A percentile compares a stretch with the other conserved stretches of the same genome.
Evolutionary conservation across 768 basidiomycete species (phyloP).

Genomic region (Crepidotus variabilis): DNA sequence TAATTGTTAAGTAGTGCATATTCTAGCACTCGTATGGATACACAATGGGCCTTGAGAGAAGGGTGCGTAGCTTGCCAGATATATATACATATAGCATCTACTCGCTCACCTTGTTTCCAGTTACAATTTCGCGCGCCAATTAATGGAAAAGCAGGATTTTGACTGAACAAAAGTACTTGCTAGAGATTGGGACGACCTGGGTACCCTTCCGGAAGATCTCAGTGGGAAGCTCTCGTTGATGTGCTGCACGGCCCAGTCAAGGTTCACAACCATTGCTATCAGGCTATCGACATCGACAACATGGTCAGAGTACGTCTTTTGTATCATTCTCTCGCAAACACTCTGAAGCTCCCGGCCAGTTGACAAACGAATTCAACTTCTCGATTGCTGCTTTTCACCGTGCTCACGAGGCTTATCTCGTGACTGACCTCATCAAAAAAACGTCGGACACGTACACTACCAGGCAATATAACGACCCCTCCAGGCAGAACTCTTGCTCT

Average conservation of each 20-base stretch:
- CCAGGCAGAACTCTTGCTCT: conserved; percentile 62
- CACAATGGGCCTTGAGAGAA: conserved; percentile 59
- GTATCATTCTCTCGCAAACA: no score
- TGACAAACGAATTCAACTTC: conserved; percentile 69
- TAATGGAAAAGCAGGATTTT: conserved; percentile 62
- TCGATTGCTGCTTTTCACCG: conserved; percentile 74
- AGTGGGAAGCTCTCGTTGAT: conserved; percentile 75
- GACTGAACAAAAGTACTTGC: conserved; percentile 50
- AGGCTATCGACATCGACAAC: conserved; percentile 67
- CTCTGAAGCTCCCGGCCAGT: no score
- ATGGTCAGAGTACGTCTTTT: conserved; percentile 59
- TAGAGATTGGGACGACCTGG: conserved; percentile 46
- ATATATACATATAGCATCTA: no score
- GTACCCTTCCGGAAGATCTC: conserved; percentile 63
- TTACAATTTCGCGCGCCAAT: conserved; percentile 55
- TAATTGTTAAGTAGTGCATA: conserved; percentile 45
- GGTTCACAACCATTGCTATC: conserved; percentile 58
- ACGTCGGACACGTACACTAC: conserved; percentile 61
- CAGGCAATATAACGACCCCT: no score
- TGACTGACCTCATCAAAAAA: conserved; percentile 75
- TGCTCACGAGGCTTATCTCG: conserved; percentile 78
- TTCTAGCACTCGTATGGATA: conserved; percentile 56
- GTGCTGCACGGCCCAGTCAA: conserved; percentile 74
- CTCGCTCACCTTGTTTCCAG: no score
- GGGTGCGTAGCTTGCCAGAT: conserved; percentile 40